phyloP scores from a whole-genome alignment of 495 filamentous ascomycete species.

The Hypomontagnella monticulosa region DNA sequence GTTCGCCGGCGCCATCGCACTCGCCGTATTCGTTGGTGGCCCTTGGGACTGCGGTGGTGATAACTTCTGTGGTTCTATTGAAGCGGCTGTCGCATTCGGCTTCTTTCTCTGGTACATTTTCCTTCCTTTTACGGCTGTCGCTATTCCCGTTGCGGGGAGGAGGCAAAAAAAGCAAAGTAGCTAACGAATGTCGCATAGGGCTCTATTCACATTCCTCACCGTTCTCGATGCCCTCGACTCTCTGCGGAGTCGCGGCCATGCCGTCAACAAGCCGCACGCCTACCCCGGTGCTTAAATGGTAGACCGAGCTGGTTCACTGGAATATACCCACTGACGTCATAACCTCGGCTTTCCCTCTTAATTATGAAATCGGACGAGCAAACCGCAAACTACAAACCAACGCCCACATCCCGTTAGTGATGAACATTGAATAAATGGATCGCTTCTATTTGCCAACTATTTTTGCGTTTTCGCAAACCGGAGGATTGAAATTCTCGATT shows the following conservation, averaged over 20 bases:
- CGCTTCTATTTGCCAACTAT: too few relatives aligned
- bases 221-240: slow-evolving; percentile 49
- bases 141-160: neutral
- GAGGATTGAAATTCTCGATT: too few relatives aligned
- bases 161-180: neutral
- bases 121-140: neutral
- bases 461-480: too few relatives aligned
- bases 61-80: slow-evolving; percentile 49
- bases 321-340: too few relatives aligned
- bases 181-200: slow-evolving; percentile 28
- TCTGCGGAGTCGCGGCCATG: slow-evolving; percentile 47
- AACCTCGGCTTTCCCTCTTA: too few relatives aligned
- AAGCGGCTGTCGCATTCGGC: slow-evolving; percentile 58
- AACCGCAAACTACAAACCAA: too few relatives aligned
- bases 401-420: too few relatives aligned
- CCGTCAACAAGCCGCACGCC: slow-evolving; percentile 40
- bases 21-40: slow-evolving; percentile 68
- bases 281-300: slow-evolving; percentile 43
- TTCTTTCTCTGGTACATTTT: slow-evolving; percentile 54
- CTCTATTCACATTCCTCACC: slow-evolving; percentile 50
- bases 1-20: slow-evolving; percentile 83
- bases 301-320: too few relatives aligned
- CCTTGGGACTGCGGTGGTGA: slow-evolving; percentile 45
- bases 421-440: too few relatives aligned
- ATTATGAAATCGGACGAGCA: too few relatives aligned